phyloP scores from a whole-genome alignment of 208 protist genomes.

The Wallacemonas sp. region DNA sequence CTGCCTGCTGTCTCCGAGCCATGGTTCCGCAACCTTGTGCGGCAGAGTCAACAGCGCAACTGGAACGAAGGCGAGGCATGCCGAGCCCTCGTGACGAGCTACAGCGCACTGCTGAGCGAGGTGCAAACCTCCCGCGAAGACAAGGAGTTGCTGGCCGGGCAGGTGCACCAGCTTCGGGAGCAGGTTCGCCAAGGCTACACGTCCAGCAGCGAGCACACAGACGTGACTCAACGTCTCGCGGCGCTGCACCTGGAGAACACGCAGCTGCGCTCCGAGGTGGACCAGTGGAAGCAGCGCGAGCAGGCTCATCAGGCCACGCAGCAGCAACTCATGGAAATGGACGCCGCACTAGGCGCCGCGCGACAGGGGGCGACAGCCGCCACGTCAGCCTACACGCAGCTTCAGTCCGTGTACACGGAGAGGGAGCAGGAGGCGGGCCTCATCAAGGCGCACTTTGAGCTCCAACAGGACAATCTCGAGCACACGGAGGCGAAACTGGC shows the following conservation, averaged over 20 bases:
- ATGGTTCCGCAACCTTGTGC: not conserved
- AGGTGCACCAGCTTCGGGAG: slow-evolving; percentile 1
- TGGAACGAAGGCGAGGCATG: slow-evolving; percentile 4
- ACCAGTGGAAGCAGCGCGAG: not conserved
- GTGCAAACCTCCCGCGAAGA: slow-evolving; percentile 3
- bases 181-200: not conserved
- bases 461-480: not conserved
- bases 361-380: not conserved
- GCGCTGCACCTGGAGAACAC: slow-evolving; percentile 8
- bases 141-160: not conserved
- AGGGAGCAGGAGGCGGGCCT: not conserved
- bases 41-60: slow-evolving; percentile 10
- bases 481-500: not conserved
- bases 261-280: not conserved
- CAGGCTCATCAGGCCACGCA: not conserved
- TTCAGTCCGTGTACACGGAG: slow-evolving; percentile 1
- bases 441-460: slow-evolving; percentile 12
- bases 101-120: not conserved
- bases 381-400: not conserved
- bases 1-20: not conserved
- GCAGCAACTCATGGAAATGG: not conserved
- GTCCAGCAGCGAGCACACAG: not conserved
- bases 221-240: not conserved
- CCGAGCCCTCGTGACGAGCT: slow-evolving; percentile 1
- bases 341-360: not conserved